A percentile compares a stretch with the other conserved stretches of the same genome.
Evolutionary conservation across 2,329 filamentous ascomycete species (phyloP).

Genomic region (Didymella pomorum): DNA sequence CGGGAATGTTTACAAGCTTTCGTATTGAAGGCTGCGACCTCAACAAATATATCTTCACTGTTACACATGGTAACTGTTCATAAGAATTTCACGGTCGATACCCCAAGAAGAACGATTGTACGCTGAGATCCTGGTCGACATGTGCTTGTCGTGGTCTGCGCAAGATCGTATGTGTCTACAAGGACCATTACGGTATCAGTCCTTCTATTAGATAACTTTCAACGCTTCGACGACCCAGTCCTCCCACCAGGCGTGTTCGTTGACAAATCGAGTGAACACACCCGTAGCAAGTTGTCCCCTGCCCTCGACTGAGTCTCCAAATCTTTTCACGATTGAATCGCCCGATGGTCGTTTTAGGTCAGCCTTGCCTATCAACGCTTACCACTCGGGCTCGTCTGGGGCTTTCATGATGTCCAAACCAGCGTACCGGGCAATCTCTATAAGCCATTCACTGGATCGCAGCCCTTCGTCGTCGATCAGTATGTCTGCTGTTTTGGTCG

Average conservation of each 20-base stretch:
- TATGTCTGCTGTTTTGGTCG: not conserved
- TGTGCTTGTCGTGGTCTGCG: not conserved
- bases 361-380: not conserved
- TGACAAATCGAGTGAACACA: not conserved
- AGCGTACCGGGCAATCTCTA: not conserved
- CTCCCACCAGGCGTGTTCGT: not conserved
- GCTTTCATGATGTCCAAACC: not conserved
- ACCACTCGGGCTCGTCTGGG: not conserved
- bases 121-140: not conserved
- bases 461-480: not conserved
- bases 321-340: not conserved
- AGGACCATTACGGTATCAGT: not conserved
- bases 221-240: not conserved
- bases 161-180: not conserved
- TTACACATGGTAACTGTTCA: not conserved
- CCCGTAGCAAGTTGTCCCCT: not conserved
- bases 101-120: not conserved
- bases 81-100: not conserved
- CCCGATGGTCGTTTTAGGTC: not conserved
- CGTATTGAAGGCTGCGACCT: not conserved
- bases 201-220: not conserved
- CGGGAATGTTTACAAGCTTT: not conserved
- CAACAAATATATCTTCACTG: not conserved
- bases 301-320: not conserved
- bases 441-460: not conserved